Percentiles rank a stretch among this genome's conserved stretches.
Evolutionary conservation across 225 moss, liverwort and hornwort species (phyloP).

Genomic region (Ulota crispa): DNA sequence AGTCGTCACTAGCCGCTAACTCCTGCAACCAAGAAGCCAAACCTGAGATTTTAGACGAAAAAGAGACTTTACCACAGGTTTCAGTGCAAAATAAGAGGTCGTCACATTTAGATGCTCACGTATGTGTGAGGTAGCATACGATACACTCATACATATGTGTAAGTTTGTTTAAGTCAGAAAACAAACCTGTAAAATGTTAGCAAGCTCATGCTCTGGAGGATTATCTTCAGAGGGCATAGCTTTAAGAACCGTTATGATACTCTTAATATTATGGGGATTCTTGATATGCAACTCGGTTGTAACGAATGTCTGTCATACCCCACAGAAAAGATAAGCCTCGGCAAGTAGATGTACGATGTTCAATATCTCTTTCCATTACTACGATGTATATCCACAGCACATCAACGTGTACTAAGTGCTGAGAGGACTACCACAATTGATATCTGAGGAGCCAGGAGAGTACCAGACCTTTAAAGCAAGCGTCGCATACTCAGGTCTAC

Average conservation of each 20-base stretch:
- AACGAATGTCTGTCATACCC: conserved; percentile 75
- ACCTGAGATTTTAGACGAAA: conserved; percentile 1
- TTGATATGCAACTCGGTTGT: conserved; percentile 89
- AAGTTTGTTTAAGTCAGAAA: not conserved
- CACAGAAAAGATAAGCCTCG: conserved; percentile 23
- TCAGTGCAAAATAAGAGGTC: conserved; percentile 7
- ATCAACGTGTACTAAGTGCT: conserved; percentile 7
- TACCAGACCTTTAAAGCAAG: conserved; percentile 86
- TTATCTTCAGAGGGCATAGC: conserved; percentile 89
- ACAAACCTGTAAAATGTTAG: conserved; percentile 86
- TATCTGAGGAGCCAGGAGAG: conserved; percentile 4
- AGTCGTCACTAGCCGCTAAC: conserved; percentile 90
- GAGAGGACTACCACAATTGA: conserved; percentile 19
- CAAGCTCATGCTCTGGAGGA: conserved; percentile 95
- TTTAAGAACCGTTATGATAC: conserved; percentile 82
- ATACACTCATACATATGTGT: not conserved
- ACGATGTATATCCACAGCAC: not conserved
- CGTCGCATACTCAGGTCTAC: conserved; percentile 88
- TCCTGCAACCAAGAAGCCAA: conserved; percentile 59
- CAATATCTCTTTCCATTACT: conserved; percentile 10
- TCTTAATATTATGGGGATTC: conserved; percentile 90
- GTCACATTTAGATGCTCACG: not conserved
- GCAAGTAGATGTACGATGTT: conserved; percentile 7
- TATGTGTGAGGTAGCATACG: not conserved
- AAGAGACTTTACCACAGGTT: conserved; percentile 2